Evolutionary conservation across 192 early-diverging fungal genomes (phyloP).

Genomic region (Coemansia sp.): DNA sequence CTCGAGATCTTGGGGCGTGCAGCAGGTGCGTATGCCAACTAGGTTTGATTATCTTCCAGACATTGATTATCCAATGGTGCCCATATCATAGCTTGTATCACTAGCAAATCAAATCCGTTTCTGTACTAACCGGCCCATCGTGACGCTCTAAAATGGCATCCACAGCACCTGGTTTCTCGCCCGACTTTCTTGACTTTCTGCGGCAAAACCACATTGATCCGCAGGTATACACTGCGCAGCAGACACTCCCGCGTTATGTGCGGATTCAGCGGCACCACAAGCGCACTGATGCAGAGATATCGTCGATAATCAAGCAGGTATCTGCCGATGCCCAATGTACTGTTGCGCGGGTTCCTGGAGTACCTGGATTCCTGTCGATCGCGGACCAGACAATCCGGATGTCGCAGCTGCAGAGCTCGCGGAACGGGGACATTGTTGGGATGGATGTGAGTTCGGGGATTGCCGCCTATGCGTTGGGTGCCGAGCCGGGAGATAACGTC

Average conservation of each 20-base stretch:
- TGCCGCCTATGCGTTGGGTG: constrained; percentile 69
- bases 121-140: too few species aligned
- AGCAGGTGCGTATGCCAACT: too few species aligned
- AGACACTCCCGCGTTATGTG: constrained; percentile 68
- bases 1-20: too few species aligned
- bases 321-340: constrained; percentile 46
- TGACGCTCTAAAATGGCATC: background rate
- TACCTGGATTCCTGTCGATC: constrained; percentile 58
- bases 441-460: constrained; percentile 85
- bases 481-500: constrained; percentile 73
- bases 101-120: background rate
- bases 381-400: constrained; percentile 42
- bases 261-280: constrained; percentile 45
- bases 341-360: constrained; percentile 43
- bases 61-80: too few species aligned
- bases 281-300: constrained; percentile 34
- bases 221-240: constrained; percentile 53
- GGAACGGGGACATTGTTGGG: constrained; percentile 51
- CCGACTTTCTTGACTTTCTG: constrained; percentile 60
- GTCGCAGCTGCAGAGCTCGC: constrained; percentile 49
- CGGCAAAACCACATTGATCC: constrained; percentile 64
- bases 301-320: constrained; percentile 30
- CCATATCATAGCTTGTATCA: background rate
- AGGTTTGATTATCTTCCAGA: too few species aligned
- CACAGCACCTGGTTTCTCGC: background rate